Evolutionary conservation across 495 filamentous ascomycete genomes (phyloP).

Genomic region (Umbilicaria muhlenbergii): DNA sequence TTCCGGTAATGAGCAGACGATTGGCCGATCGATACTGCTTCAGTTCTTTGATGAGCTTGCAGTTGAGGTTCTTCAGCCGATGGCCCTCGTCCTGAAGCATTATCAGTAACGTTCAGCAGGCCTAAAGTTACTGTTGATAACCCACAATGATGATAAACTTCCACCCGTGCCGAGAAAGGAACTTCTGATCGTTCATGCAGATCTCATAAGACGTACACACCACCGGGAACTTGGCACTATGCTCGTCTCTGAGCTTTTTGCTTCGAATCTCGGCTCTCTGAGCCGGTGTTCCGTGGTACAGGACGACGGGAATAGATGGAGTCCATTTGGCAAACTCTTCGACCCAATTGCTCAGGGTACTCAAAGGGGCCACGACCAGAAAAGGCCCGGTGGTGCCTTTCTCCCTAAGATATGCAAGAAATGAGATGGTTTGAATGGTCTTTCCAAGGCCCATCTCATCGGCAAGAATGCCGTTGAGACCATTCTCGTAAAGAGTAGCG

Average conservation of each 20-base stretch:
- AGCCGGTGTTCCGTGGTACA: slow-evolving; percentile 74
- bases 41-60: slow-evolving; percentile 74
- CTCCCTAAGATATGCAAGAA: slow-evolving; percentile 79
- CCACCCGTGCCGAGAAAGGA: slow-evolving; percentile 71
- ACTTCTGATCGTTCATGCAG: slow-evolving; percentile 75
- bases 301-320: slow-evolving; percentile 65
- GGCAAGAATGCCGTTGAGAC: slow-evolving; percentile 84
- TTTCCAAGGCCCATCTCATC: slow-evolving; percentile 98
- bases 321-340: slow-evolving; percentile 86
- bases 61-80: slow-evolving; percentile 93
- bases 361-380: slow-evolving; percentile 76
- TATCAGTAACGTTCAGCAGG: slow-evolving; percentile 7
- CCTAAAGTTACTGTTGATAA: slow-evolving; percentile 2
- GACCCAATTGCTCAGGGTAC: slow-evolving; percentile 92
- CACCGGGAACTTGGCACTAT: slow-evolving; percentile 61
- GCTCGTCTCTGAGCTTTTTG: slow-evolving; percentile 39
- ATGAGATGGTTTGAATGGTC: slow-evolving; percentile 84
- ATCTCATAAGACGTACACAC: slow-evolving; percentile 93
- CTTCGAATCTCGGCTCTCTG: slow-evolving; percentile 57
- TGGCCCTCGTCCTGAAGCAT: slow-evolving; percentile 70
- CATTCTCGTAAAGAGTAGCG: slow-evolving; percentile 73
- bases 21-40: slow-evolving; percentile 80
- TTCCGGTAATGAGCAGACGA: slow-evolving; percentile 84
- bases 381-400: slow-evolving; percentile 79
- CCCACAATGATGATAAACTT: slow-evolving; percentile 89